Evolutionary conservation across 805 yeast species (phyloP).

Genomic region (Metschnikowia lochheadii): DNA sequence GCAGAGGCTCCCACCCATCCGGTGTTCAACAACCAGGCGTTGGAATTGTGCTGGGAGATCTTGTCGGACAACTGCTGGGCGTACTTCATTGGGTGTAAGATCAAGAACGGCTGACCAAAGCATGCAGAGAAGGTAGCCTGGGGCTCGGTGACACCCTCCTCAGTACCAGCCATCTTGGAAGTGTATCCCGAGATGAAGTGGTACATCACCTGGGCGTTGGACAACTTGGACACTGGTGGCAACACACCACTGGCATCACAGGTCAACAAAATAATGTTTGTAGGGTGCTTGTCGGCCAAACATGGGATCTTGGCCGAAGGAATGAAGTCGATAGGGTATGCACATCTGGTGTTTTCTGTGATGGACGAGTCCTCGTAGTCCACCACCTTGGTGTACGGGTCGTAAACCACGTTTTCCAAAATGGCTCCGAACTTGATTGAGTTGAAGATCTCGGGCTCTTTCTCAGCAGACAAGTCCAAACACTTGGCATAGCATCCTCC

Average conservation of each 20-base stretch:
- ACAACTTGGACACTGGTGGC: conserved; percentile 92
- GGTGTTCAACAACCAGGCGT: conserved; percentile 95
- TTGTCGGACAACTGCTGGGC: conserved; percentile 94
- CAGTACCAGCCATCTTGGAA: conserved; percentile 99
- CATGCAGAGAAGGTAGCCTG: conserved; percentile 97
- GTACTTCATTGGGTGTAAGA: conserved; percentile 95
- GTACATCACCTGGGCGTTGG: conserved; percentile 97
- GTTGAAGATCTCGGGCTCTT: conserved; percentile 96
- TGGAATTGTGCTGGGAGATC: conserved; percentile 81
- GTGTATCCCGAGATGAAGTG: conserved; percentile 98
- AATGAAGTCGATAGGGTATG: conserved; percentile 95
- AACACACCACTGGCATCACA: conserved; percentile 98
- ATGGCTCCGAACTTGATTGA: conserved; percentile 94
- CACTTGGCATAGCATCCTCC: conserved; percentile 99
- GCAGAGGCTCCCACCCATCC: conserved; percentile 98
- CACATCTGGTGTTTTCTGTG: conserved; percentile 98
- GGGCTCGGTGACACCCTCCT: conserved; percentile 97
- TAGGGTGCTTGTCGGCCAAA: conserved; percentile 83
- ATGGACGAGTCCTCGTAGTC: conserved; percentile 78
- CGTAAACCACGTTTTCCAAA: conserved; percentile 88
- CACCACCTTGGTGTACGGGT: conserved; percentile 71
- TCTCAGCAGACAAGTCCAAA: conserved; percentile 80
- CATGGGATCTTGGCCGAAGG: conserved; percentile 97
- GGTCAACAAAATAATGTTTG: conserved; percentile 85
- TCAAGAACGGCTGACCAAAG: conserved; percentile 98